phyloP scores from a whole-genome alignment of 306 rosid species.

The Lathyrus sativus region DNA sequence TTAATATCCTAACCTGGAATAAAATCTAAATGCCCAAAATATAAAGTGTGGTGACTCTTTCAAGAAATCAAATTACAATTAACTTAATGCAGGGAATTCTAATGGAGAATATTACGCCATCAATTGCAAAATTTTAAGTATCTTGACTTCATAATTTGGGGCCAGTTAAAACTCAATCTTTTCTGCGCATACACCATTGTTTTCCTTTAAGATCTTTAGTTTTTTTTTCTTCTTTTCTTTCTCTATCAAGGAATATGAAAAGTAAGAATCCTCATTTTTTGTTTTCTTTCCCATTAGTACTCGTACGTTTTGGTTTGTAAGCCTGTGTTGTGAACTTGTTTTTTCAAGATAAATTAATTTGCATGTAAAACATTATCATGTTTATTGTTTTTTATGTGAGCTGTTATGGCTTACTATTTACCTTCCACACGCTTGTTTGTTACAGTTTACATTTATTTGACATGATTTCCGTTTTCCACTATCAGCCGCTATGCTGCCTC shows the following conservation, averaged over 20 bases:
- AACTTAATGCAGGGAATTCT: not conserved
- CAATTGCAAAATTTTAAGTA: not conserved
- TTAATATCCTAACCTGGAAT: not conserved
- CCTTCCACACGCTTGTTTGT: not conserved
- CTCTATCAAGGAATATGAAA: conserved; percentile 2
- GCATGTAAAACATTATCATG: not conserved
- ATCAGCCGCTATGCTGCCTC: not conserved
- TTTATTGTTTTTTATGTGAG: not conserved
- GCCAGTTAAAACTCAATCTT: conserved; percentile 4
- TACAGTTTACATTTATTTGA: conserved; percentile 22
- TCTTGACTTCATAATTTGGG: not conserved
- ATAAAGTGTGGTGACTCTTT: not conserved
- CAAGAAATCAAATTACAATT: not conserved
- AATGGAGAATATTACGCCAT: not conserved
- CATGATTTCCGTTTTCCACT: not conserved
- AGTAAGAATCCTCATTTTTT: conserved; percentile 1
- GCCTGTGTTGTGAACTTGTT: not conserved
- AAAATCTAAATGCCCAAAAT: not conserved
- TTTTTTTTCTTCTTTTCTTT: too few relatives aligned
- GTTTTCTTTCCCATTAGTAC: not conserved
- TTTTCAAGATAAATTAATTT: too few relatives aligned
- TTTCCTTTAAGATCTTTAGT: not conserved
- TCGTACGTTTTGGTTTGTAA: not conserved
- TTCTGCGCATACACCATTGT: too few relatives aligned
- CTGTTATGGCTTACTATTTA: conserved; percentile 10